Evolutionary conservation across 2,329 filamentous ascomycete genomes (phyloP), one percentile per base, ranked within the genome.

Genomic region (Sarocladium kiliense): DNA sequence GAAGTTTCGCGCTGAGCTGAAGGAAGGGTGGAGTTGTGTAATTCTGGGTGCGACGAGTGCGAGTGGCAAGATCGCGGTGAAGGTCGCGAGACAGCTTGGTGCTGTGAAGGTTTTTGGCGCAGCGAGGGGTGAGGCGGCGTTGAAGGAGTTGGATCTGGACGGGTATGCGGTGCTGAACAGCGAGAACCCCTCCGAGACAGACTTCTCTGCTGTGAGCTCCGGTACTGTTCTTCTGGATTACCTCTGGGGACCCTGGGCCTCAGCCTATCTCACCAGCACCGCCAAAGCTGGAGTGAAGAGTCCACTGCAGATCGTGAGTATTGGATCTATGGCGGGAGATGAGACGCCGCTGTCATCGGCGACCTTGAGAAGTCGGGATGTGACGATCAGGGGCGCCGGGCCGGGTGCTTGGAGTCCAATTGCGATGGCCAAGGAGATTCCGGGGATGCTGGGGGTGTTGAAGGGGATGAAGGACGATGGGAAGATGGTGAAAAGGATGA

Each of bases 151-250:
- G 3, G 70, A 68, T 1, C 66, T 83, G 0, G 78, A 84, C 57
- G 71, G 70, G 2, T 66, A 62, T 5, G 66, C 84, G 32, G 65
- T 74, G 34, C 67, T 83, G 10, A 64, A 67, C 18, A 39, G 32
- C 14, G 67, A 71, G n/a, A 58, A 68, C 1, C 60, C 71, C 1
- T 60, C 63, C 2, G 68, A 77, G 36, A 71, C 71, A 1, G 79
- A 83, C 58, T 80, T 78, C 58, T 71, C 71, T 2, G 63, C 65
- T 9, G 67, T 76, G 0, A 73, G 69, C 1, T 72, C 75, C 34
- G 74, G 75, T 30, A 79, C 84, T 58, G 71, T 84, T 2, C 71
- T 84, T 3, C 66, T 85, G 1, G 80, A 85, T 61, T 85, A 82
- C 61, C 66, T 85, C 7, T 83, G 79, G 64, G 81, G 80, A 0